Conservation (phyloP, 2,329 filamentous ascomycete species). For the Camillea tinctor region DNA sequence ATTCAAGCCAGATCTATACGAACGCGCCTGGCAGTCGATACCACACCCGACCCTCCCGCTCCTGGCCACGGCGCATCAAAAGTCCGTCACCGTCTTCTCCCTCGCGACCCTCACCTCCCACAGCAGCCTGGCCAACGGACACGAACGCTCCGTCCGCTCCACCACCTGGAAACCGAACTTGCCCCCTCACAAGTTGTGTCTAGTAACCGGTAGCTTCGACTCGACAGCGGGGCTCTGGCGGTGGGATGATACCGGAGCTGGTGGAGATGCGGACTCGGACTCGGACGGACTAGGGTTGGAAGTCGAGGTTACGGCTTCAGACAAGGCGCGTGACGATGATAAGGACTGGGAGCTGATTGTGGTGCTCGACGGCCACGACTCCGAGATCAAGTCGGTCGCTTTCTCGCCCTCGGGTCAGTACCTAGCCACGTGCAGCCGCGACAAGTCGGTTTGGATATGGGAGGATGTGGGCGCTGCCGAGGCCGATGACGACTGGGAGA, state of each 20-base stretch:
- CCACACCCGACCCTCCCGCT: constrained; percentile 87
- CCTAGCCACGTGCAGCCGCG: constrained; percentile 85
- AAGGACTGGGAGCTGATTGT: constrained; percentile 90
- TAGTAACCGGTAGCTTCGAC: constrained; percentile 93
- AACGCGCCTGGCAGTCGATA: constrained; percentile 80
- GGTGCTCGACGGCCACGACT: constrained; percentile 91
- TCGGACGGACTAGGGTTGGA: constrained; percentile 34
- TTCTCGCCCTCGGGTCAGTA: constrained; percentile 74
- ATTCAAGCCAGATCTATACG: constrained; percentile 57
- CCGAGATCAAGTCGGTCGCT: constrained; percentile 79
- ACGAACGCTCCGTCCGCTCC: constrained; percentile 84
- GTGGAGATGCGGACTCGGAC: constrained; percentile 8
- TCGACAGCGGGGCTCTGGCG: constrained; percentile 85
- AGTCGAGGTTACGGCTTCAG: constrained; percentile 38
- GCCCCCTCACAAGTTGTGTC: constrained; percentile 62
- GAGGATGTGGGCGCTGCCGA: constrained; percentile 75
- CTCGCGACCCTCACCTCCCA: constrained; percentile 77
- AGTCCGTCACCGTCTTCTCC: constrained; percentile 86
- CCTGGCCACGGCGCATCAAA: constrained; percentile 84
- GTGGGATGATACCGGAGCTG: constrained; percentile 45
- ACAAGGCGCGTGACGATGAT: constrained; percentile 40
- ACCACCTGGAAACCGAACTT: constrained; percentile 82
- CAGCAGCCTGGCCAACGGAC: constrained; percentile 78
- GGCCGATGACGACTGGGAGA: constrained; percentile 94
- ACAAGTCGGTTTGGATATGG: constrained; percentile 98